Conservation (phyloP, 495 filamentous ascomycete genomes). For the Physcia stellaris region DNA sequence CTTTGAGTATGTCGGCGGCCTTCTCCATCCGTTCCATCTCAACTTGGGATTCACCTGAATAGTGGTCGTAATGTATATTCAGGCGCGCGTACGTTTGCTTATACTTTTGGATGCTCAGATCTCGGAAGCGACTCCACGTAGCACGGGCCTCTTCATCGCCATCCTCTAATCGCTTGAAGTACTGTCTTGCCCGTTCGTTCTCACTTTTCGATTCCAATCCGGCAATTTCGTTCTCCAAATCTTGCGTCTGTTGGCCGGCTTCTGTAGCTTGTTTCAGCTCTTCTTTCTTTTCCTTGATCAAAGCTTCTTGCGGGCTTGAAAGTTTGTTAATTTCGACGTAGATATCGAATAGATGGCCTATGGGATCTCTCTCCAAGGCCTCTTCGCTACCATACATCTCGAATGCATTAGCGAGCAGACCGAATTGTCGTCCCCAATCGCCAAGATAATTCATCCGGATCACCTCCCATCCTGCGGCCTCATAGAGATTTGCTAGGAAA, state of each 20-base stretch:
- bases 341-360: constrained; percentile 56
- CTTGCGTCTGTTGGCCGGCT: constrained; percentile 31
- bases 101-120: constrained; percentile 78
- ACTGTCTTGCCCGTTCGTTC: constrained; percentile 54
- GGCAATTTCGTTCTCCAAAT: constrained; percentile 34
- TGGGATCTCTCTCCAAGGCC: constrained; percentile 44
- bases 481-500: constrained; percentile 55
- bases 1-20: constrained; percentile 48
- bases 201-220: constrained; percentile 41
- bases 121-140: constrained; percentile 77
- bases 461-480: constrained; percentile 59
- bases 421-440: constrained; percentile 69
- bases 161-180: constrained; percentile 89
- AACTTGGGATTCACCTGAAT: constrained; percentile 90
- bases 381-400: constrained; percentile 50
- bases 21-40: constrained; percentile 66
- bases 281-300: constrained; percentile 43
- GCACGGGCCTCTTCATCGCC: constrained; percentile 61
- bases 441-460: constrained; percentile 62
- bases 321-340: constrained; percentile 52
- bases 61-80: constrained; percentile 89
- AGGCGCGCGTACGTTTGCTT: constrained; percentile 68
- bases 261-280: constrained; percentile 39
- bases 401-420: constrained; percentile 55
- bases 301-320: constrained; percentile 34